Evolutionary conservation across 2,329 filamentous ascomycete genomes (phyloP).

Genomic region (Rhinocladiella mackenziei): DNA sequence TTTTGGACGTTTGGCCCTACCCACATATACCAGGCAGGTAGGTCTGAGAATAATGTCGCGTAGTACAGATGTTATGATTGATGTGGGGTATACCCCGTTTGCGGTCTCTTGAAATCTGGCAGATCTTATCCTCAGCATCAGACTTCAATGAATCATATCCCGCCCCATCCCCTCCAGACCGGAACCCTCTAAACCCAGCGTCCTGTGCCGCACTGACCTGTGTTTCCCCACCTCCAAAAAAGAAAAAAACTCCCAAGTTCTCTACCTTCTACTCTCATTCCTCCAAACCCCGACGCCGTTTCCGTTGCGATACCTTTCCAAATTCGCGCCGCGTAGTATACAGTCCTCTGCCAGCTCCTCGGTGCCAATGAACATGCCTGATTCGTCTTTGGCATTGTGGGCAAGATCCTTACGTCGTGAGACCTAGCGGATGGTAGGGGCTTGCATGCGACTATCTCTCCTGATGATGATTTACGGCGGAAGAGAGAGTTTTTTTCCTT

Average conservation of each 20-base stretch:
- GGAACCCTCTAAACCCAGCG: not conserved
- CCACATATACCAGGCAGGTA: too few relatives aligned
- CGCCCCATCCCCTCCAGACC: not conserved
- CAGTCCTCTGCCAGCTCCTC: constrained; percentile 26
- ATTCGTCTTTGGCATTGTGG: constrained; percentile 28
- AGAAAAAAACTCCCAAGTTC: not conserved
- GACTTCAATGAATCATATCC: not conserved
- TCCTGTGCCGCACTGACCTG: not conserved
- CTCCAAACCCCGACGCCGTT: not conserved
- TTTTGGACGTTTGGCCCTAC: too few relatives aligned
- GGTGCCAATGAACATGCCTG: constrained; percentile 22
- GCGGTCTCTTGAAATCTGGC: too few relatives aligned
- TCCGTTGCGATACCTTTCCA: constrained; percentile 4
- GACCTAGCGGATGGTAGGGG: constrained; percentile 23
- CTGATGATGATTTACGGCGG: constrained; percentile 6
- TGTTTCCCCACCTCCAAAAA: not conserved
- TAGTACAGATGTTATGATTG: too few relatives aligned
- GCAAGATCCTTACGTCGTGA: constrained; percentile 22
- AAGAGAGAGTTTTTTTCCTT: constrained; percentile 8
- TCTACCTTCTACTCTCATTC: not conserved
- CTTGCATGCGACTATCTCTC: not conserved
- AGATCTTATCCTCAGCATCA: not conserved
- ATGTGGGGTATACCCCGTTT: too few relatives aligned
- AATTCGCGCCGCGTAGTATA: constrained; percentile 21
- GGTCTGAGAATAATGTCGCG: too few relatives aligned